Evolutionary conservation across 495 filamentous ascomycete genomes (phyloP).

Genomic region (Chaetomium tenue): DNA sequence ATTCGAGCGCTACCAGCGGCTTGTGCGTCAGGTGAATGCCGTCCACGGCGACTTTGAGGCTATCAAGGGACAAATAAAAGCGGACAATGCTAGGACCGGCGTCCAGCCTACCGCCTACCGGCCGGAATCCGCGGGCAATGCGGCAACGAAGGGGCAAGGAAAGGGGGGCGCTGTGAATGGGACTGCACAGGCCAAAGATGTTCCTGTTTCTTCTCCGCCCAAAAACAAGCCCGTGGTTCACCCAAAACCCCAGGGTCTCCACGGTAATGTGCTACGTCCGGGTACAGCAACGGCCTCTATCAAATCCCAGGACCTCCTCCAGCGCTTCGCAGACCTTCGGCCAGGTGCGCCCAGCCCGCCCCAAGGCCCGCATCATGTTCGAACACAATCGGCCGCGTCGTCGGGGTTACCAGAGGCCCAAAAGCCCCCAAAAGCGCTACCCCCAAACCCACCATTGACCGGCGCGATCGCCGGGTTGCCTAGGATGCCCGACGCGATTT

Average conservation of each 20-base stretch:
- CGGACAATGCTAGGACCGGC: slow-evolving; percentile 60
- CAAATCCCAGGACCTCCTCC: slow-evolving; percentile 46
- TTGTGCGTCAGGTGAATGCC: slow-evolving; percentile 38
- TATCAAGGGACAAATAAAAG: slow-evolving; percentile 66
- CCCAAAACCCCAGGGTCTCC: slow-evolving; percentile 62
- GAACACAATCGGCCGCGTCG: slow-evolving; percentile 38
- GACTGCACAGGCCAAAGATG: slow-evolving; percentile 20
- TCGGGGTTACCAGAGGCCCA: slow-evolving; percentile 6
- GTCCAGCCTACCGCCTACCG: slow-evolving; percentile 36
- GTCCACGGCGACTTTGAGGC: slow-evolving; percentile 50
- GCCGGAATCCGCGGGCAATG: slow-evolving; percentile 4
- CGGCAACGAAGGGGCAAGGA: not conserved
- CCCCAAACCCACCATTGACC: slow-evolving; percentile 56
- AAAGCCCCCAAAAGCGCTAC: slow-evolving; percentile 52
- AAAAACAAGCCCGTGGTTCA: slow-evolving; percentile 53
- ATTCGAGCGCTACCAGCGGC: slow-evolving; percentile 46
- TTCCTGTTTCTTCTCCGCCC: slow-evolving; percentile 17
- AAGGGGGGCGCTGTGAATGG: not conserved
- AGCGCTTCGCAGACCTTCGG: slow-evolving; percentile 61
- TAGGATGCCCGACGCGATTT: slow-evolving; percentile 77
- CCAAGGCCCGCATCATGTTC: slow-evolving; percentile 40
- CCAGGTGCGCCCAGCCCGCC: slow-evolving; percentile 26
- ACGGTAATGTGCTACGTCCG: slow-evolving; percentile 51
- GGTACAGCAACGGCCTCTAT: slow-evolving; percentile 9
- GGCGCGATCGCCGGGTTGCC: slow-evolving; percentile 56